phyloP scores from a whole-genome alignment of 257 asterid genomes.

The Sherardia arvensis region DNA sequence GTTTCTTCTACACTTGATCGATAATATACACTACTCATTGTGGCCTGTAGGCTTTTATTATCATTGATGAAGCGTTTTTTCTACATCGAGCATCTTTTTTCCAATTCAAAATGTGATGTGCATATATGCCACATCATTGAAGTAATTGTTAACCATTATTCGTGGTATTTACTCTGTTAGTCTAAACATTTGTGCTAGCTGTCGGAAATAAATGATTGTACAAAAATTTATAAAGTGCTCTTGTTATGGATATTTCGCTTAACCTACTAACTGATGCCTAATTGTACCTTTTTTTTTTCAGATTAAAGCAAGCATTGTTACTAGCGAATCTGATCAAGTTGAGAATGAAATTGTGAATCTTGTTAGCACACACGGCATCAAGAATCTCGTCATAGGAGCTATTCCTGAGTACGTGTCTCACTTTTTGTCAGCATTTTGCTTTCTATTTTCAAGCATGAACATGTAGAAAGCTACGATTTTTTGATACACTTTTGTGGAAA shows the following conservation, averaged over 20 bases:
- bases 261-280: constrained; percentile 3
- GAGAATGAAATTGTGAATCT: constrained; percentile 59
- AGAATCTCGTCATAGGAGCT: constrained; percentile 71
- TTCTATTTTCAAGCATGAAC: background rate
- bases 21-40: background rate
- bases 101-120: background rate
- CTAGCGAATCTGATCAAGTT: constrained; percentile 54
- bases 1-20: constrained; percentile 1
- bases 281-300: constrained; percentile 19
- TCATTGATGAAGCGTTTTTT: background rate
- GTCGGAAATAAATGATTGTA: background rate
- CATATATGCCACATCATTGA: background rate
- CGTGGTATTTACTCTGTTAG: background rate
- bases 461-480: background rate
- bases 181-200: background rate
- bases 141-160: background rate
- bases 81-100: background rate
- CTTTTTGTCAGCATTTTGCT: constrained; percentile 14
- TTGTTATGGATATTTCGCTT: background rate
- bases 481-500: too few species aligned
- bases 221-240: background rate
- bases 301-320: constrained; percentile 56
- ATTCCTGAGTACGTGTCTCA: constrained; percentile 52
- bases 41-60: background rate
- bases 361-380: constrained; percentile 36